Percentiles rank a stretch among this genome's conserved stretches.
These are phyloP conservation scores for Fragaria iinumae DNA, from an alignment of 306 rosid species.

Conservation along the genomic window DNA sequence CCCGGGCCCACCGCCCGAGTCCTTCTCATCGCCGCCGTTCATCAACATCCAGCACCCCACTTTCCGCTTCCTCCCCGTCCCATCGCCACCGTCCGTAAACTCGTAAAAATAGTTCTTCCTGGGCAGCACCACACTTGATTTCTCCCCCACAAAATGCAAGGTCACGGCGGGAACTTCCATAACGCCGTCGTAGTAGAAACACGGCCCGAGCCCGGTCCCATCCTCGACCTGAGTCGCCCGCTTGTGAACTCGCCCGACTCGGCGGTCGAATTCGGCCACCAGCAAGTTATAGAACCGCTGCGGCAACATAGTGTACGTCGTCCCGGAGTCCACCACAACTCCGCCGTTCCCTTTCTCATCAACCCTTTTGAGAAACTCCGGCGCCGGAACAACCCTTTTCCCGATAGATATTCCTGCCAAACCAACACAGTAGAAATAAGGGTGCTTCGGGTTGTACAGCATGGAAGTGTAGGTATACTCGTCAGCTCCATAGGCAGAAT, in stretches of 20 bases:
- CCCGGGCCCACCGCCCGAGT: conserved; percentile 73
- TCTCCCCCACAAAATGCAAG: conserved; percentile 65
- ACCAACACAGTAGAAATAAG: conserved; percentile 77
- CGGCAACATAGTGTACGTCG: conserved; percentile 91
- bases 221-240: conserved; percentile 69
- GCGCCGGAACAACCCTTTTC: conserved; percentile 44
- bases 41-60: conserved; percentile 93
- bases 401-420: conserved; percentile 73
- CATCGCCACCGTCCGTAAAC: conserved; percentile 62
- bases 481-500: conserved; percentile 15
- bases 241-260: conserved; percentile 49
- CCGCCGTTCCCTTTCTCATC: conserved; percentile 67
- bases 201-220: conserved; percentile 72
- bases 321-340: conserved; percentile 87
- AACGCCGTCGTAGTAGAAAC: conserved; percentile 48
- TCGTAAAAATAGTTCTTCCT: conserved; percentile 71
- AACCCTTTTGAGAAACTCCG: conserved; percentile 50
- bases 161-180: conserved; percentile 51
- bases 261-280: conserved; percentile 65
- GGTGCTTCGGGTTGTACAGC: conserved; percentile 79
- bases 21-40: conserved; percentile 89
- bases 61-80: conserved; percentile 31
- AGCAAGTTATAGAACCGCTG: conserved; percentile 52
- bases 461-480: conserved; percentile 67
- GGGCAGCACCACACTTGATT: conserved; percentile 69